Conservation (phyloP, 1,284 basidiomycete species). For the Ganoderma boninense region DNA sequence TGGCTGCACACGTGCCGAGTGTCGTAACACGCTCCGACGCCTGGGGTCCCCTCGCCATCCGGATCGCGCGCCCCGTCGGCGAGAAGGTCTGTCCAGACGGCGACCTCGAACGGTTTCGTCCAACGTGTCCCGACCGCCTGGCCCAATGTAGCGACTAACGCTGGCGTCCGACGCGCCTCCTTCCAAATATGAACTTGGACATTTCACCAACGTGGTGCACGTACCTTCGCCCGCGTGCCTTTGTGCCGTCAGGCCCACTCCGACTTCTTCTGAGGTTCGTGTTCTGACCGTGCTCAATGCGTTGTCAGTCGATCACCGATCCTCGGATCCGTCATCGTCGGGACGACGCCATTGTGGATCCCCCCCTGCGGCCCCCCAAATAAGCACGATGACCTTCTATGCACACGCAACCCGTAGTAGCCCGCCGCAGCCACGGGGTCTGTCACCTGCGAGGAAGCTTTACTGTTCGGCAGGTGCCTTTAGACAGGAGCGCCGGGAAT, state of each 20-base stretch:
- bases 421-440: background rate
- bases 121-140: background rate
- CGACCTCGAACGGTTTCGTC: background rate
- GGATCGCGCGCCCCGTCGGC: background rate
- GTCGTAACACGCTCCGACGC: slow-evolving; percentile 3
- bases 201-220: background rate
- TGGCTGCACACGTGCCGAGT: slow-evolving; percentile 18
- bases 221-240: background rate
- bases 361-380: background rate
- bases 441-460: background rate
- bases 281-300: slow-evolving; percentile 6
- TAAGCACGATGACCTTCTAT: slow-evolving; percentile 3
- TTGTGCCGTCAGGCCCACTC: background rate
- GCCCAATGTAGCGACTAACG: background rate
- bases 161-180: background rate
- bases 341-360: background rate
- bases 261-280: background rate
- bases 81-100: background rate
- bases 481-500: background rate
- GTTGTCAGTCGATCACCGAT: slow-evolving; percentile 14
- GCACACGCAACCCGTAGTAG: background rate
- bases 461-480: background rate
- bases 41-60: slow-evolving; percentile 21
- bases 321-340: slow-evolving; percentile 2
- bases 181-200: background rate